phyloP scores from a whole-genome alignment of 768 basidiomycete genomes.

The Sutorius australiensis region DNA sequence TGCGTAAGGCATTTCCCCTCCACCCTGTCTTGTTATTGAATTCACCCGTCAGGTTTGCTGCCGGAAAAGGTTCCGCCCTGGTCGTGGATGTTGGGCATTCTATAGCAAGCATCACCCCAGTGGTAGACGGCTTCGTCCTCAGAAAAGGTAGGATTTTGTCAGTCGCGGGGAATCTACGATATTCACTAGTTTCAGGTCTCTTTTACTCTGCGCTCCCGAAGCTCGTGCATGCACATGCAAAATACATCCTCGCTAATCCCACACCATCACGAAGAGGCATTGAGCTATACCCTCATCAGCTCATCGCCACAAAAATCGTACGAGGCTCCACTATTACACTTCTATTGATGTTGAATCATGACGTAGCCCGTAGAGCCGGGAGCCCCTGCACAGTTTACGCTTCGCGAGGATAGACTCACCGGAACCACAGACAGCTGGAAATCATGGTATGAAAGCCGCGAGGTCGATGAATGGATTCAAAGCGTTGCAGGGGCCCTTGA shows the following conservation, averaged over 20 bases:
- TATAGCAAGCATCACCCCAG: conserved; percentile 87
- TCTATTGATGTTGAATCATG: conserved; percentile 4
- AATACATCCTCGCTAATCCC: conserved; percentile 55
- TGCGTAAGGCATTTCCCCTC: conserved; percentile 53
- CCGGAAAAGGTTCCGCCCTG: conserved; percentile 95
- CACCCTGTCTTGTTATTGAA: conserved; percentile 8
- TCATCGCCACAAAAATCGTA: conserved; percentile 80
- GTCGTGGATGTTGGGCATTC: conserved; percentile 93
- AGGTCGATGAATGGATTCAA: conserved; percentile 94
- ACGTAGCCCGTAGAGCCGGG: conserved; percentile 71
- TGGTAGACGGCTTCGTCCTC: conserved; percentile 96
- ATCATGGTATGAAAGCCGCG: conserved; percentile 70
- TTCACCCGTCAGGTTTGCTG: conserved; percentile 67
- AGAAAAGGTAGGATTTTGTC: conserved; percentile 65
- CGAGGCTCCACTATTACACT: conserved; percentile 8
- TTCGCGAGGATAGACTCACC: conserved; percentile 70
- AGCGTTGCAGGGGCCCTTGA: conserved; percentile 82
- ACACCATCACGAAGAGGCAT: conserved; percentile 52
- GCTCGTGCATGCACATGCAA: conserved; percentile 78
- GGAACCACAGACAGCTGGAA: conserved; percentile 82
- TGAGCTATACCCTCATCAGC: conserved; percentile 79
- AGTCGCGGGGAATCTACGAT: background rate
- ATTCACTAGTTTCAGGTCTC: conserved; percentile 54
- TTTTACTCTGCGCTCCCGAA: conserved; percentile 69
- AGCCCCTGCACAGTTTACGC: conserved; percentile 57